Percentiles rank a stretch among this genome's conserved stretches.
phyloP scores from a whole-genome alignment of 2,329 filamentous ascomycete genomes.

The Chrysoporthe puriensis region DNA sequence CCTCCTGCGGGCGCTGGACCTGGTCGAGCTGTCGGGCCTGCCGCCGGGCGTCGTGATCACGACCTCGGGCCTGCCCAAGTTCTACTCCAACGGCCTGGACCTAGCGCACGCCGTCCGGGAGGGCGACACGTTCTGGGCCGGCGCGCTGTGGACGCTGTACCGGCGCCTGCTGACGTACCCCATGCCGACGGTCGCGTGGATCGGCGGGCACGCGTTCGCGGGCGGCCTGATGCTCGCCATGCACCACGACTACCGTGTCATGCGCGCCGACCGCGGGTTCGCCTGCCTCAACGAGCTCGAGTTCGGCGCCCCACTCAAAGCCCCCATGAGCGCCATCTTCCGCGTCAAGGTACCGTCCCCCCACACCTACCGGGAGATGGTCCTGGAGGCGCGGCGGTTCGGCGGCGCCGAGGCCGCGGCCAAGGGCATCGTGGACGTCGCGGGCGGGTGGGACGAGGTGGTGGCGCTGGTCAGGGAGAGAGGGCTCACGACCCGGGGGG shows the following conservation, averaged over 20 bases:
- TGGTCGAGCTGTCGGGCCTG: constrained; percentile 66
- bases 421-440: constrained; percentile 68
- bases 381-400: constrained; percentile 76
- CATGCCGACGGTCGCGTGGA: constrained; percentile 79
- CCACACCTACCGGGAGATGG: constrained; percentile 62
- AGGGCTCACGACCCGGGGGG: constrained; percentile 63
- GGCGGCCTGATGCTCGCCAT: constrained; percentile 81
- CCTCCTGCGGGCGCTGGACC: constrained; percentile 72
- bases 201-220: constrained; percentile 82
- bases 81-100: constrained; percentile 85
- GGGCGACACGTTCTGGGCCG: constrained; percentile 62
- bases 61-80: constrained; percentile 75
- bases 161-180: constrained; percentile 70
- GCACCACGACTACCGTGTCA: constrained; percentile 82
- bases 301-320: constrained; percentile 74
- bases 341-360: constrained; percentile 64
- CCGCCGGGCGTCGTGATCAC: constrained; percentile 76
- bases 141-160: constrained; percentile 67
- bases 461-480: constrained; percentile 62
- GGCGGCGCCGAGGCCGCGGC: constrained; percentile 64
- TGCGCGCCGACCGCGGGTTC: constrained; percentile 72
- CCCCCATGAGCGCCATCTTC: constrained; percentile 77
- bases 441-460: constrained; percentile 68
- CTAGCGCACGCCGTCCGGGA: constrained; percentile 64
- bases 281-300: constrained; percentile 82